Evolutionary conservation across 345 rosid species (phyloP).

Genomic region (Barbarea vulgaris): DNA sequence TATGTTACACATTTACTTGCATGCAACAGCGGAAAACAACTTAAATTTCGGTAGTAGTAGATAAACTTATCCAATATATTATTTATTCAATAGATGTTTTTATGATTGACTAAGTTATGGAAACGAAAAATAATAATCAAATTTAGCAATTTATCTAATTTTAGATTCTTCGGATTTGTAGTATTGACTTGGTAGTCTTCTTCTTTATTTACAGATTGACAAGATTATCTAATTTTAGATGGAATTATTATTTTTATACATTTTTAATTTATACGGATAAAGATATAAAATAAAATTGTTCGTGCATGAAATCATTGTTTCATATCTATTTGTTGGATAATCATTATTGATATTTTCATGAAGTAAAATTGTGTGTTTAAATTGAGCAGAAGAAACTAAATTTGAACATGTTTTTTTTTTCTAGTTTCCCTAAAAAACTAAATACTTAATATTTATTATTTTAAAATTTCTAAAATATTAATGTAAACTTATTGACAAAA

Average conservation of each 20-base stretch:
- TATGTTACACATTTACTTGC: neutral
- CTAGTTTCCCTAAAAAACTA: too few species aligned
- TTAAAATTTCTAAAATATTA: too few species aligned
- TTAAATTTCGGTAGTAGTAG: neutral
- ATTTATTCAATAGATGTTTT: neutral
- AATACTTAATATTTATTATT: too few species aligned
- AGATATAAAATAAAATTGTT: neutral
- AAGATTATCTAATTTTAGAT: neutral
- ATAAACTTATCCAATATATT: neutral
- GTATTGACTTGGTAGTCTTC: neutral
- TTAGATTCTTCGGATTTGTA: neutral
- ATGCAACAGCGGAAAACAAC: neutral
- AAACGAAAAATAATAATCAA: neutral
- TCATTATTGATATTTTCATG: neutral
- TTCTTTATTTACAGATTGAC: constrained; percentile 1
- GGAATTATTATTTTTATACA: too few species aligned
- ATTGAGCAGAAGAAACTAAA: neutral
- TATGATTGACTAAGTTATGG: neutral
- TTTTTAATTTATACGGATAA: neutral
- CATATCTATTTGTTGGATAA: neutral
- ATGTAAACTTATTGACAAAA: too few species aligned
- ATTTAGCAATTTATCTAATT: neutral
- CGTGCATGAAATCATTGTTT: neutral
- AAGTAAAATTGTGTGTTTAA: neutral
- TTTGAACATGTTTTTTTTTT: neutral